Conservation (phyloP, 176 grass and related monocot species). For the Zizania latifolia region DNA sequence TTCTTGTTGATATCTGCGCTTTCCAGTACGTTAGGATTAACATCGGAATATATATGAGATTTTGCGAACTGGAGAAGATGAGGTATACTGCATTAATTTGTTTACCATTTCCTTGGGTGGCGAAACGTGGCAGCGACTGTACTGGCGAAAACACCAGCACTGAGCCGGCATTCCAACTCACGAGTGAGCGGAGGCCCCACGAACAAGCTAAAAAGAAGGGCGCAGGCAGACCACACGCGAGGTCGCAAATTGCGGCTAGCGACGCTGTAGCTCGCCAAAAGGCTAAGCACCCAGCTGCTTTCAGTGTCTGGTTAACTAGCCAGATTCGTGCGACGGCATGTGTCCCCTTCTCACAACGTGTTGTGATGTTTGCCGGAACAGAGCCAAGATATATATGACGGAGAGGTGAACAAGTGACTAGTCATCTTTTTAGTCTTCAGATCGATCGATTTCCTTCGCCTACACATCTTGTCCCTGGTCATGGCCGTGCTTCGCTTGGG, state of each 20-base stretch:
- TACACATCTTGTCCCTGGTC: too few species aligned
- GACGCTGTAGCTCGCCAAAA: conserved; percentile 12
- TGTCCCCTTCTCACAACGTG: too few species aligned
- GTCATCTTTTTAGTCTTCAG: too few species aligned
- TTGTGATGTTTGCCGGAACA: too few species aligned
- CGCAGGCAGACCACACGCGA: background rate
- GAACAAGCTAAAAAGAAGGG: background rate
- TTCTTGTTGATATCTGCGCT: too few species aligned
- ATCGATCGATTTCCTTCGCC: too few species aligned
- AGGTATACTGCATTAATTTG: background rate
- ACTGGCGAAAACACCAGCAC: background rate
- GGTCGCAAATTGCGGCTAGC: conserved; percentile 22
- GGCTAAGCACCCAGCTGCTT: background rate
- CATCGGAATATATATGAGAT: too few species aligned
- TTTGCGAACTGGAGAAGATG: too few species aligned
- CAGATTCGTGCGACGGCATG: background rate
- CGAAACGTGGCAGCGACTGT: conserved; percentile 34
- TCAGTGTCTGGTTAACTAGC: background rate
- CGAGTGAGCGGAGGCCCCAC: conserved; percentile 5
- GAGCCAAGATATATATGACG: too few species aligned
- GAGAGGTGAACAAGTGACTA: too few species aligned
- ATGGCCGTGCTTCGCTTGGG: too few species aligned
- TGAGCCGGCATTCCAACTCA: conserved; percentile 4
- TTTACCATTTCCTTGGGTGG: conserved; percentile 9
- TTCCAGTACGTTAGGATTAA: too few species aligned